A percentile compares a stretch with the other conserved stretches of the same genome.
phyloP scores from a whole-genome alignment of 192 early-diverging fungal species.

The Kappamyces sp. region DNA sequence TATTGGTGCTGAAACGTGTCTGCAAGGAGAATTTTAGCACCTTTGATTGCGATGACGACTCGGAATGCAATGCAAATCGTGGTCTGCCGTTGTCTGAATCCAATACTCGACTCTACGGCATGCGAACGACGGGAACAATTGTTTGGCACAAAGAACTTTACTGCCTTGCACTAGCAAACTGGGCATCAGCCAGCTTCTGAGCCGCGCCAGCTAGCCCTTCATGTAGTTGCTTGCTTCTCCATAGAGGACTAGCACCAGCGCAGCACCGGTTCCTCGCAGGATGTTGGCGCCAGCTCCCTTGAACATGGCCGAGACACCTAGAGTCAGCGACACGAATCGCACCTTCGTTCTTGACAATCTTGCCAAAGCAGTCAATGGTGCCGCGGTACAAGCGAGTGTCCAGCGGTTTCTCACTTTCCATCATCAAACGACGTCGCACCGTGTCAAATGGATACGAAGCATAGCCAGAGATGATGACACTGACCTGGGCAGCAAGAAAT shows the following conservation, averaged over 20 bases:
- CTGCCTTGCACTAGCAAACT: too few relatives aligned
- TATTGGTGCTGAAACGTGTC: too few relatives aligned
- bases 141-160: too few relatives aligned
- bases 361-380: conserved; percentile 76
- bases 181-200: neutral
- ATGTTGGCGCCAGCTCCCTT: conserved; percentile 99
- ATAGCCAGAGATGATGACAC: conserved; percentile 19
- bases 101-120: too few relatives aligned
- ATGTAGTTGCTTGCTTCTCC: conserved; percentile 35
- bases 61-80: too few relatives aligned
- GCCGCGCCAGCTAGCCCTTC: conserved; percentile 12
- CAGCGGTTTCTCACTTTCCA: conserved; percentile 79
- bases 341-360: conserved; percentile 90
- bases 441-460: conserved; percentile 89
- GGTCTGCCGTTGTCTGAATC: too few relatives aligned
- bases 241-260: conserved; percentile 76
- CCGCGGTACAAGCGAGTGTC: conserved; percentile 83
- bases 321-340: conserved; percentile 20
- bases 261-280: conserved; percentile 95
- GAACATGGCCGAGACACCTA: conserved; percentile 88
- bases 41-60: too few relatives aligned
- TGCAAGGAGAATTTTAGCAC: too few relatives aligned
- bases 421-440: conserved; percentile 94
- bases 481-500: conserved; percentile 23
- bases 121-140: too few relatives aligned